Evolutionary conservation across 2,329 filamentous ascomycete genomes (phyloP).

Genomic region (Aspergillus latus): DNA sequence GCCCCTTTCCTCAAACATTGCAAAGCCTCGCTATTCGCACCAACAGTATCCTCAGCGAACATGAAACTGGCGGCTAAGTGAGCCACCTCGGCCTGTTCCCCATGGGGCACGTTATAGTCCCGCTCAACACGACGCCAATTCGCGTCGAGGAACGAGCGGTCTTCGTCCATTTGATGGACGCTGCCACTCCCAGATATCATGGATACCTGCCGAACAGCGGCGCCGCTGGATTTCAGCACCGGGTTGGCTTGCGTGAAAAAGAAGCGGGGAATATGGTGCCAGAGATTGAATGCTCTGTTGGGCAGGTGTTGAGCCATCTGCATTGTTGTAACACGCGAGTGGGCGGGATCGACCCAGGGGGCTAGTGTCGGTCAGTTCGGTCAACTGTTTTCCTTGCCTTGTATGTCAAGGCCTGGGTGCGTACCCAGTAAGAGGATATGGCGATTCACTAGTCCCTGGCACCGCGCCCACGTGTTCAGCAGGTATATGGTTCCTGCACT

Average conservation of each 20-base stretch:
- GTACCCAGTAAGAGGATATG: slow-evolving; percentile 20
- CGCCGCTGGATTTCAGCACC: slow-evolving; percentile 23
- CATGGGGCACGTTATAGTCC: slow-evolving; percentile 20
- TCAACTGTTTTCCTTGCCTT: not conserved
- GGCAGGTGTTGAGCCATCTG: slow-evolving; percentile 29
- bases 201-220: slow-evolving; percentile 17
- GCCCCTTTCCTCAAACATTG: slow-evolving; percentile 38
- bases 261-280: slow-evolving; percentile 31
- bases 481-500: slow-evolving; percentile 46
- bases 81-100: slow-evolving; percentile 21
- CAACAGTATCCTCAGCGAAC: slow-evolving; percentile 33
- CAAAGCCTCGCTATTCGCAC: slow-evolving; percentile 41
- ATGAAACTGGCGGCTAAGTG: slow-evolving; percentile 19
- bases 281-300: slow-evolving; percentile 24
- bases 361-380: slow-evolving; percentile 23
- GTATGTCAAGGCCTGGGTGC: not conserved
- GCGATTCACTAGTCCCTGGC: slow-evolving; percentile 14
- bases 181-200: not conserved
- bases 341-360: slow-evolving; percentile 45
- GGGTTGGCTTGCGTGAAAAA: slow-evolving; percentile 26
- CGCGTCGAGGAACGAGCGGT: slow-evolving; percentile 12
- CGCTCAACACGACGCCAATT: slow-evolving; percentile 21
- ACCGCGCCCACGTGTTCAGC: slow-evolving; percentile 38
- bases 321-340: slow-evolving; percentile 35
- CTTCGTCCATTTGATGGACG: not conserved